Evolutionary conservation across 2,329 filamentous ascomycete genomes (phyloP), one percentile per base, ranked within the genome.

Genomic region (Aspergillus sp.): DNA sequence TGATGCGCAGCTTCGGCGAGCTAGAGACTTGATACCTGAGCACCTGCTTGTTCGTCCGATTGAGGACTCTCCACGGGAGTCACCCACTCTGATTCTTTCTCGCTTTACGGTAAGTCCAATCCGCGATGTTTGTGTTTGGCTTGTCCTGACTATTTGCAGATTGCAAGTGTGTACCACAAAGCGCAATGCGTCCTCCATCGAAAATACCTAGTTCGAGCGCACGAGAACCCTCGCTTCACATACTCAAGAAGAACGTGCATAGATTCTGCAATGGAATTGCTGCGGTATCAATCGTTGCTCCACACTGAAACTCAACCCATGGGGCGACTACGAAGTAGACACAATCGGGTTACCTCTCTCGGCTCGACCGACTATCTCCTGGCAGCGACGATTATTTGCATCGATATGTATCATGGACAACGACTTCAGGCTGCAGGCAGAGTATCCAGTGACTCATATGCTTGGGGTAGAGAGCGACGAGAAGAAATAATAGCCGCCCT

Each of bases 81-180:
- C 86, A 0, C 81, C 84, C 2, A 84, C 83, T 21, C 70, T 88
- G 32, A 85, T 97, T 60, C 89, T 96, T 80, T 90, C 93, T 55
- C 88, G 93, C 28, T 93, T 92, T 72, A 90, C 90, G 59, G 80
- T 79, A 72, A 67, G 70, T 65, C 41, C 28, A 3, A 10, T 43
- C 12, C 15, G 5, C 8, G 12, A 19, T 17, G 3, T 17, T 17
- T 32, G 25, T 19, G 32, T 25, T 17, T 57, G 28, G 38, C 32
- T 36, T 36, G 32, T 53, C 52, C 65, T 70, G 48, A 68, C 47
- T 9, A 12, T 48, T 50, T 45, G 12, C 51, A 78, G 76, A 67
- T 97, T 32, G 91, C 95, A 63, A 89, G 95, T 53, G 79, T 97
- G 5, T 96, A 92, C 72, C 88, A 96, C 65, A 97, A 96, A 78